Evolutionary conservation across 768 basidiomycete genomes (phyloP).

Genomic region (Russula dissimulans): DNA sequence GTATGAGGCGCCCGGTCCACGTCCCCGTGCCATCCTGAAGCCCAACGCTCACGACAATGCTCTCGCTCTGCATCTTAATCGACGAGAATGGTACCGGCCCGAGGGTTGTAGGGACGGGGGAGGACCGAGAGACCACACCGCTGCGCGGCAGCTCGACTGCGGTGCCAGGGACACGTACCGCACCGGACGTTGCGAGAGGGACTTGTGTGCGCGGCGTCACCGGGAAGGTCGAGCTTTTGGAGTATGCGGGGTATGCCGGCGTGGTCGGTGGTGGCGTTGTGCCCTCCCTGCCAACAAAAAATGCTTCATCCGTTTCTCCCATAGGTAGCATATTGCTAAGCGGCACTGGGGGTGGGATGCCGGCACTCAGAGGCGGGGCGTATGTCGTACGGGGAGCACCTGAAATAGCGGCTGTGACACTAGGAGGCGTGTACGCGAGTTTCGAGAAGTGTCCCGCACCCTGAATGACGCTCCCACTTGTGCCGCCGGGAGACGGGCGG

Average conservation of each 20-base stretch:
- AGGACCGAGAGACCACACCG: conserved; percentile 30
- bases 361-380: conserved; percentile 9
- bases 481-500: conserved; percentile 25
- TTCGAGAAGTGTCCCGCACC: conserved; percentile 11
- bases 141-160: conserved; percentile 63
- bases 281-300: conserved; percentile 12
- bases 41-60: conserved; percentile 64
- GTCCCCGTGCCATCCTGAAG: conserved; percentile 23
- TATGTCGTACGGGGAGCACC: conserved; percentile 15
- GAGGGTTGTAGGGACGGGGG: conserved; percentile 30
- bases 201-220: conserved; percentile 45
- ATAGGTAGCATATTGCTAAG: conserved; percentile 13
- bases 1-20: conserved; percentile 44
- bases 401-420: background rate
- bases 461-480: conserved; percentile 2
- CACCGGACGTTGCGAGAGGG: conserved; percentile 42
- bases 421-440: conserved; percentile 12
- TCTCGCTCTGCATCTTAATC: conserved; percentile 38
- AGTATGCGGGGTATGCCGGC: conserved; percentile 67
- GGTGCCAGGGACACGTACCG: conserved; percentile 39
- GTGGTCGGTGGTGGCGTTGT: conserved; percentile 36
- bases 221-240: conserved; percentile 38
- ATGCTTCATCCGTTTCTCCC: conserved; percentile 15
- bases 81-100: conserved; percentile 44
- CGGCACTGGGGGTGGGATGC: conserved; percentile 18